phyloP scores from a whole-genome alignment of 257 asterid species.

The Solanum verrucosum region DNA sequence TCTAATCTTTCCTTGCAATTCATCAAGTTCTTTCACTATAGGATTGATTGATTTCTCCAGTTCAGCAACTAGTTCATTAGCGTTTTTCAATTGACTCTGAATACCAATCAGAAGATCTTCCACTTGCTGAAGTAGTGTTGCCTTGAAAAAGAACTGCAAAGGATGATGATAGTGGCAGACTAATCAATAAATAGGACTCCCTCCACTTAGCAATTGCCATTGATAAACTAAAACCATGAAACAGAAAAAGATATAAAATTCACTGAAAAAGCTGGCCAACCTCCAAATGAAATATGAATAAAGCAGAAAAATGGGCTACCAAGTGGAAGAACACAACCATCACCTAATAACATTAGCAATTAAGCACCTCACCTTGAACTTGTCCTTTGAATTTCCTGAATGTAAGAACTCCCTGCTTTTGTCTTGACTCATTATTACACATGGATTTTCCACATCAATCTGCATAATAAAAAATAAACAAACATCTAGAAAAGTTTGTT shows the following conservation, averaged over 20 bases:
- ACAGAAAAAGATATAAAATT: background rate
- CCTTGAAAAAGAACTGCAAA: constrained; percentile 89
- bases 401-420: constrained; percentile 95
- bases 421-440: constrained; percentile 95
- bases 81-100: constrained; percentile 44
- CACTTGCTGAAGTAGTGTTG: constrained; percentile 89
- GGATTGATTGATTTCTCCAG: constrained; percentile 74
- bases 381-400: constrained; percentile 80
- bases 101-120: constrained; percentile 69
- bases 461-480: constrained; percentile 21
- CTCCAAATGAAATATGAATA: background rate
- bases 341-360: background rate
- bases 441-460: constrained; percentile 99
- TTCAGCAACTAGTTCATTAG: constrained; percentile 53
- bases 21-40: constrained; percentile 61
- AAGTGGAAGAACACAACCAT: background rate
- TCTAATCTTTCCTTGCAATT: constrained; percentile 71
- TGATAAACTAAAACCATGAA: constrained; percentile 4
- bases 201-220: background rate
- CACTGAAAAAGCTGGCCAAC: background rate
- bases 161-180: constrained; percentile 7
- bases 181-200: background rate
- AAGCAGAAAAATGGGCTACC: background rate
- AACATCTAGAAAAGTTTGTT: background rate
- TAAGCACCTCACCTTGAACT: constrained; percentile 58